phyloP scores from a whole-genome alignment of 768 basidiomycete genomes.

The Termitomyces bulborhizus region DNA sequence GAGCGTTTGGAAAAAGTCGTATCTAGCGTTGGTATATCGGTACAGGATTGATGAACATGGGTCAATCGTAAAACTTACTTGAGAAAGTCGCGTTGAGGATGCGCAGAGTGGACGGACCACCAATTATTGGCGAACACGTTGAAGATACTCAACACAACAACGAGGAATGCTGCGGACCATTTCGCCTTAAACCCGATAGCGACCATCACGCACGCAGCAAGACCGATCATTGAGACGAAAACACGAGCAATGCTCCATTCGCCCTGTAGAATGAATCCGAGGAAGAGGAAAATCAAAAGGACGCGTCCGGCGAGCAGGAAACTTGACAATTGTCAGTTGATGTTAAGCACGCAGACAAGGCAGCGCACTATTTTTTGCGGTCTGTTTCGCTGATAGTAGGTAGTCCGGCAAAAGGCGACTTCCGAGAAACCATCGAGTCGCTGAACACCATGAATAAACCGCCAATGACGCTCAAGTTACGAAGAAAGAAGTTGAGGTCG shows the following conservation, averaged over 20 bases:
- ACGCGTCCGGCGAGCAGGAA: slow-evolving; percentile 97
- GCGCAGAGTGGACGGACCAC: slow-evolving; percentile 90
- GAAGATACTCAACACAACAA: slow-evolving; percentile 86
- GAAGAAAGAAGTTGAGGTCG: slow-evolving; percentile 99
- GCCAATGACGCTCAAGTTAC: slow-evolving; percentile 96
- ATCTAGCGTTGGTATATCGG: slow-evolving; percentile 43
- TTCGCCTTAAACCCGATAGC: slow-evolving; percentile 99
- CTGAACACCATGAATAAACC: slow-evolving; percentile 99
- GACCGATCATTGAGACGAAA: slow-evolving; percentile 83
- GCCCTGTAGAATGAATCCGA: slow-evolving; percentile 95
- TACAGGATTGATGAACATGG: neutral
- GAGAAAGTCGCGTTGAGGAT: slow-evolving; percentile 96
- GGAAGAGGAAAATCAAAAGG: slow-evolving; percentile 97
- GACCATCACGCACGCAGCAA: slow-evolving; percentile 92
- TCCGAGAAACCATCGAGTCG: slow-evolving; percentile 86
- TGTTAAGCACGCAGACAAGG: neutral
- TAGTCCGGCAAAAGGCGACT: slow-evolving; percentile 85
- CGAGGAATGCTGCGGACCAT: slow-evolving; percentile 96
- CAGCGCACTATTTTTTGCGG: slow-evolving; percentile 90
- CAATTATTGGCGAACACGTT: slow-evolving; percentile 99
- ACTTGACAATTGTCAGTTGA: slow-evolving; percentile 33
- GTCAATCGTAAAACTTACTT: slow-evolving; percentile 53
- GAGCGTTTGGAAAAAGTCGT: slow-evolving; percentile 99
- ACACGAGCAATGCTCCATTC: slow-evolving; percentile 84
- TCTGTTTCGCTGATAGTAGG: slow-evolving; percentile 91